Evolutionary conservation across 139 green algal species (phyloP).

Genomic region (Micractinium conductrix): DNA sequence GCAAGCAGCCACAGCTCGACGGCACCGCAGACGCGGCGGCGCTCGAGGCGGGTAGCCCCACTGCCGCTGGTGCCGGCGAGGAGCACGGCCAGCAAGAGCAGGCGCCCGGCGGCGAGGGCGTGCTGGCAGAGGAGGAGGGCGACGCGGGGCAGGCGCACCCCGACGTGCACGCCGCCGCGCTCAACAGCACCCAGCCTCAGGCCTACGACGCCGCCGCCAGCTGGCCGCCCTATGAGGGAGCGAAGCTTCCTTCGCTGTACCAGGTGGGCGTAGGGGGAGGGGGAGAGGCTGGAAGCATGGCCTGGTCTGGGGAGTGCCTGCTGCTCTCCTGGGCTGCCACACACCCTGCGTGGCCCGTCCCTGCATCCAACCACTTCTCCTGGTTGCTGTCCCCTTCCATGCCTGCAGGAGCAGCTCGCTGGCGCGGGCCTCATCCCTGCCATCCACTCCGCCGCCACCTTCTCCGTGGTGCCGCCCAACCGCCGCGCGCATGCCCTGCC

Average conservation of each 20-base stretch:
- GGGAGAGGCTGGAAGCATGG: too few relatives aligned
- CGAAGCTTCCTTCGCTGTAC: slow-evolving; percentile 22
- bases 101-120: not conserved
- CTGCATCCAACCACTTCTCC: not conserved
- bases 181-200: not conserved
- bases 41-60: too few relatives aligned
- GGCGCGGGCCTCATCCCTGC: slow-evolving; percentile 13
- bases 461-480: not conserved
- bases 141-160: not conserved
- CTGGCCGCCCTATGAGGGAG: slow-evolving; percentile 31
- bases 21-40: not conserved
- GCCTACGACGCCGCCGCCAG: slow-evolving; percentile 13
- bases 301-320: too few relatives aligned
- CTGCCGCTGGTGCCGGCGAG: not conserved
- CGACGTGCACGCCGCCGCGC: not conserved
- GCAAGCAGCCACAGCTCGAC: too few relatives aligned
- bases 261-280: too few relatives aligned
- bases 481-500: not conserved
- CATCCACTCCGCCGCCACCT: not conserved
- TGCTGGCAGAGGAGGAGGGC: not conserved
- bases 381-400: not conserved
- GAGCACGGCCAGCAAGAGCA: not conserved
- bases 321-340: too few relatives aligned
- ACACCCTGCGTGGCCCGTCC: not conserved
- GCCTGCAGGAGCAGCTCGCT: slow-evolving; percentile 3